These are phyloP conservation scores for Aureococcus anophagefferens DNA, from an alignment of 108 stramenopile species.

Conservation along the genomic window DNA sequence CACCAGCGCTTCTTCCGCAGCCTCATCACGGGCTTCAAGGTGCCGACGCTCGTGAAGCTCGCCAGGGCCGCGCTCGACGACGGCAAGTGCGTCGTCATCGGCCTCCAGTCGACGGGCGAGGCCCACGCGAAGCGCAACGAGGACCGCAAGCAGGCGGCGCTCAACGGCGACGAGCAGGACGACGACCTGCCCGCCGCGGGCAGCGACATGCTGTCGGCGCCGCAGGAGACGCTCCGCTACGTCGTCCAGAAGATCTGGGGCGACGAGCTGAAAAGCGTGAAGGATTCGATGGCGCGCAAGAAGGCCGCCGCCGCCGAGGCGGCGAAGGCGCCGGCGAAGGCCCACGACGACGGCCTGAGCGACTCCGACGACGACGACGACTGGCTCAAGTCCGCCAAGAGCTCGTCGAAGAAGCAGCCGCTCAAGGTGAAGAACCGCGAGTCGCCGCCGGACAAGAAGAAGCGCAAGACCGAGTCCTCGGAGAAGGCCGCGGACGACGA, in stretches of 20 bases:
- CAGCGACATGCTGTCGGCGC: background rate
- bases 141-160: background rate
- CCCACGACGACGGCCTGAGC: too few relatives aligned
- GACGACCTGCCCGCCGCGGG: too few relatives aligned
- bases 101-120: conserved; percentile 67
- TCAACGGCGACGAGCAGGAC: background rate
- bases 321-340: too few relatives aligned
- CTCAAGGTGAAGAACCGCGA: background rate
- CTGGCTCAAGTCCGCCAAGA: background rate
- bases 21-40: conserved; percentile 56
- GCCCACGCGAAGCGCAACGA: conserved; percentile 16
- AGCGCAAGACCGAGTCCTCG: background rate
- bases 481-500: background rate
- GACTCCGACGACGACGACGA: background rate
- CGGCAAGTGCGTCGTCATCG: conserved; percentile 58
- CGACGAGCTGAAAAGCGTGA: background rate
- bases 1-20: conserved; percentile 60
- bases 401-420: background rate
- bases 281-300: too few relatives aligned
- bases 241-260: background rate
- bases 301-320: background rate
- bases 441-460: background rate
- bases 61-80: conserved; percentile 43
- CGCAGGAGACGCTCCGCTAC: background rate
- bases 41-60: conserved; percentile 39